These are phyloP conservation scores for Eurotiales sp. DNA, from an alignment of 2,329 filamentous ascomycete genomes.

Conservation along the genomic window DNA sequence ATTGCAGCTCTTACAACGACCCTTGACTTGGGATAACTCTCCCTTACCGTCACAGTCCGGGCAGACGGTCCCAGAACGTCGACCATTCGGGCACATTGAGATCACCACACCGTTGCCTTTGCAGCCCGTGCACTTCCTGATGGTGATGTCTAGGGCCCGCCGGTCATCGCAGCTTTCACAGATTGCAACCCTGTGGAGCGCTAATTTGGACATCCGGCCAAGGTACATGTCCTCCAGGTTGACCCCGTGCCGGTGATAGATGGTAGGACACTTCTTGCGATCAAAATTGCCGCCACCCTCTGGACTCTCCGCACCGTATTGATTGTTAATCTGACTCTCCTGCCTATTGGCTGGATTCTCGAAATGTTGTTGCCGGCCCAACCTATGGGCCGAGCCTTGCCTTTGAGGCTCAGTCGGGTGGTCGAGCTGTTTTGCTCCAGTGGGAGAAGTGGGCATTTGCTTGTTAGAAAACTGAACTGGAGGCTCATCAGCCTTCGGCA, in stretches of 20 bases:
- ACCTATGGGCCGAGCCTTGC: no score
- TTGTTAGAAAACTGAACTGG: no score
- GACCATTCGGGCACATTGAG: constrained; percentile 99
- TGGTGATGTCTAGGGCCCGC: constrained; percentile 96
- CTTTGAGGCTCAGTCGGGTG: no score
- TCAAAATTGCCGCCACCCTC: constrained; percentile 78
- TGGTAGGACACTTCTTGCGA: constrained; percentile 88
- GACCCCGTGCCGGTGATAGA: constrained; percentile 97
- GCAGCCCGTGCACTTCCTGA: constrained; percentile 86
- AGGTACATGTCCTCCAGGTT: constrained; percentile 97
- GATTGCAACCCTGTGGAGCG: constrained; percentile 94
- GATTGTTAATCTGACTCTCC: constrained; percentile 89
- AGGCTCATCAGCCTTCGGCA: no score
- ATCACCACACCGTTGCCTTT: constrained; percentile 98
- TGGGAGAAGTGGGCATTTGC: no score
- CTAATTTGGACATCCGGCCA: constrained; percentile 95
- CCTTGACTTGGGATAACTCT: constrained; percentile 93
- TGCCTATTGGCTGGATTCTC: constrained; percentile 89
- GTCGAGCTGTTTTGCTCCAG: no score
- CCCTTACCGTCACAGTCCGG: constrained; percentile 97
- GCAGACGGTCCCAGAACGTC: constrained; percentile 99
- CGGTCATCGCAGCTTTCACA: constrained; percentile 91
- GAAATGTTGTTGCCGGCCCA: no score
- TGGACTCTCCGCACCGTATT: constrained; percentile 94
- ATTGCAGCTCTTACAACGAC: constrained; percentile 92